These are phyloP conservation scores for Trichothecium sympodiale DNA, from an alignment of 2,329 filamentous ascomycete genomes.

Conservation along the genomic window DNA sequence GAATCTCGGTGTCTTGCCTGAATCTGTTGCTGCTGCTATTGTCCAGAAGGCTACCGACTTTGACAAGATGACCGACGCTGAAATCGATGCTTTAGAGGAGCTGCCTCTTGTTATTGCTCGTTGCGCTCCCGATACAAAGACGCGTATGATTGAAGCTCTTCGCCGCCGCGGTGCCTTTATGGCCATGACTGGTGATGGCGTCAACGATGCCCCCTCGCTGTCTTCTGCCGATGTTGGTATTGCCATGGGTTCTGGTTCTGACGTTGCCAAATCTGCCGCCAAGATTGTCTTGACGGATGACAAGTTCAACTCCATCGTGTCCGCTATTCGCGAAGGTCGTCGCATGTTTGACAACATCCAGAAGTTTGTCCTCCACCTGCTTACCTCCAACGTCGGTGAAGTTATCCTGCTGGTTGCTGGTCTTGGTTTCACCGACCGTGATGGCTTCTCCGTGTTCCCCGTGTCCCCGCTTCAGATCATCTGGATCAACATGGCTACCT, in stretches of 20 bases:
- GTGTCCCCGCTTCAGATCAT: constrained; percentile 78
- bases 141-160: constrained; percentile 64
- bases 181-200: constrained; percentile 63
- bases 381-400: constrained; percentile 75
- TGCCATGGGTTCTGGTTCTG: constrained; percentile 59
- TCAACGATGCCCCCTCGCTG: constrained; percentile 59
- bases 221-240: constrained; percentile 61
- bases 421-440: constrained; percentile 65
- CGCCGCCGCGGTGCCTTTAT: constrained; percentile 54
- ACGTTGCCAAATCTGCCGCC: constrained; percentile 59
- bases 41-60: constrained; percentile 71
- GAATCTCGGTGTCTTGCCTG: constrained; percentile 47
- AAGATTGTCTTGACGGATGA: constrained; percentile 62
- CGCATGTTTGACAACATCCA: constrained; percentile 66
- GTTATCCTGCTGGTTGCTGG: constrained; percentile 73
- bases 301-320: constrained; percentile 61
- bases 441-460: constrained; percentile 70
- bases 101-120: constrained; percentile 58
- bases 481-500: constrained; percentile 93
- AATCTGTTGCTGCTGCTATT: constrained; percentile 53
- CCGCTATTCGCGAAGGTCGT: constrained; percentile 60
- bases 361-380: constrained; percentile 69
- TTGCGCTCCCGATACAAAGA: constrained; percentile 61
- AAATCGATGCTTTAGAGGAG: constrained; percentile 52
- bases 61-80: constrained; percentile 53